Base-by-base conservation (phyloP, 345 rosid genomes). In the Brassica nigra region DNA sequence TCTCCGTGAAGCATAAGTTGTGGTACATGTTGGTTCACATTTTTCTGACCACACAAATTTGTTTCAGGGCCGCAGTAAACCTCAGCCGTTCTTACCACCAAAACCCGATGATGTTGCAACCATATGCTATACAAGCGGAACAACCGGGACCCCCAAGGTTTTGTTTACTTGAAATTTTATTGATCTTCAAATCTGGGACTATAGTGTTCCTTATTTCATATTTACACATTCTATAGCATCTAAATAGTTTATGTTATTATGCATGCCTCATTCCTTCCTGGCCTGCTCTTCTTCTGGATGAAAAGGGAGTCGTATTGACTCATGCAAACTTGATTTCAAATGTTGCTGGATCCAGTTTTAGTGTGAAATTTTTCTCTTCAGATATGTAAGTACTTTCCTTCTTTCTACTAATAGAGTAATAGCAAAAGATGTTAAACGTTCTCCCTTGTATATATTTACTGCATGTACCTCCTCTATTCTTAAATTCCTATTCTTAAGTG, bases 91-190 rank as follows among this genome's bases (percentile, higher is more conserved):
- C 79, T 71, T 69, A 70, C 90, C 95, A 39, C 97, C 99, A 18
- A 87, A 86, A 90, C 92, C 97, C 30, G 92, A 90, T 59, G 94
- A 91, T 87, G 72, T 87, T 86, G 99, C 97, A 33, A 95, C 99
- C 15, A 86, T 95, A 81, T 95, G 99, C 90, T 95, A 95, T 78
- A 95, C 99, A 7, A 95, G 99, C 78, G 99, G 99, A 74, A 95
- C 99, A 73, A 95, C 99, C 49, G 99, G 99, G 73, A 91, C 90
- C 54, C 99, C 99, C 70, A 95, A 95, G 98, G 99, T 95, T 85
- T 44, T 64, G 0, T 71, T 73, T 71, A 62, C 61, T 71, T 68
- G 47, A 34, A 63, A 49, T 62, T 37, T 28, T 8, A 36, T 28
- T 78, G 66, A 34, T 69, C 42, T 75, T 63, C 14, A 64, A 64